These are phyloP conservation scores for Picocystis sp. DNA, from an alignment of 163 green algal species.

Conservation along the genomic window DNA sequence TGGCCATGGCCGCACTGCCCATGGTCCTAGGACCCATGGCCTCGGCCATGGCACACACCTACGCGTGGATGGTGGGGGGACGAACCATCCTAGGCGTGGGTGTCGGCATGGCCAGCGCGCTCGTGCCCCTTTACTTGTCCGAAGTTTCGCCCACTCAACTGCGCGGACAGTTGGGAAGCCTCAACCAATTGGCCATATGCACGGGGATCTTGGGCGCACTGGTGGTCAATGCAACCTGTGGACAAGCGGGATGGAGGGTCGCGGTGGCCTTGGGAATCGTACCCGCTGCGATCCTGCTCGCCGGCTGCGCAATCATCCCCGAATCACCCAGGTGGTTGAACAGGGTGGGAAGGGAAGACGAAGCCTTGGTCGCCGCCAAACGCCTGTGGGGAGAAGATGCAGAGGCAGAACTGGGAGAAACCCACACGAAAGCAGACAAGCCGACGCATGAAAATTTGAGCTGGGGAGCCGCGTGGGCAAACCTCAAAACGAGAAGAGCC, in stretches of 20 bases:
- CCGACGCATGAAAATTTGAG: background rate
- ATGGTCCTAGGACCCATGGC: conserved; percentile 27
- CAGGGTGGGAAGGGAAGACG: conserved; percentile 21
- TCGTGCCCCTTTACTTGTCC: conserved; percentile 90
- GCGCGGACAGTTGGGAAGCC: conserved; percentile 62
- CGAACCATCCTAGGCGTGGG: conserved; percentile 63
- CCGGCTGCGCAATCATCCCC: conserved; percentile 40
- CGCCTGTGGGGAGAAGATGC: conserved; percentile 49
- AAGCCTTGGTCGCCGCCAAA: conserved; percentile 31
- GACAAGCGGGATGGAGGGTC: conserved; percentile 47
- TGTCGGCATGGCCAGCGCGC: conserved; percentile 70
- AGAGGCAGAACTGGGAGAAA: background rate
- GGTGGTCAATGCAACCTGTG: conserved; percentile 55
- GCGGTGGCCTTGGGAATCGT: conserved; percentile 65
- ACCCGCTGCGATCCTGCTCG: conserved; percentile 45
- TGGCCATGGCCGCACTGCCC: conserved; percentile 24
- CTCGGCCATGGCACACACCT: conserved; percentile 24
- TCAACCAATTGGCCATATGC: conserved; percentile 96
- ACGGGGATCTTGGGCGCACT: conserved; percentile 78
- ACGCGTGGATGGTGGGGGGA: conserved; percentile 44
- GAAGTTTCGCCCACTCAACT: conserved; percentile 59
- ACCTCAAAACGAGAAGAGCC: conserved; percentile 27
- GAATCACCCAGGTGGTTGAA: conserved; percentile 69
- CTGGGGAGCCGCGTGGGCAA: conserved; percentile 9
- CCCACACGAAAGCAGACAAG: background rate